Percentiles rank a stretch among this genome's conserved stretches.
Evolutionary conservation across 2,329 filamentous ascomycete species (phyloP).

Genomic region (Ophiocordyceps camponoti-leonardi): DNA sequence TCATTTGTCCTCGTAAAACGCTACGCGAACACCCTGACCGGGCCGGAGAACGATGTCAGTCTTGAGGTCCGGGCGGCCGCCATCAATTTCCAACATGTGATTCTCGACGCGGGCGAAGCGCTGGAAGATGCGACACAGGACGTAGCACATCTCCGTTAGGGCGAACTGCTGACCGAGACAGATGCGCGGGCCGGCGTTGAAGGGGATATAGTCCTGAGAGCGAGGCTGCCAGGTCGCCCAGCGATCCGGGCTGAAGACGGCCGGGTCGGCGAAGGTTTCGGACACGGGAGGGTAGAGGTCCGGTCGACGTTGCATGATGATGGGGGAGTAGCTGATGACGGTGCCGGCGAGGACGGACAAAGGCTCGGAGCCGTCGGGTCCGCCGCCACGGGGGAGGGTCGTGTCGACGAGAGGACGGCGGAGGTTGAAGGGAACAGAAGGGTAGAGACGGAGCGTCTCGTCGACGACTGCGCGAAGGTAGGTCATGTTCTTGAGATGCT

Average conservation of each 20-base stretch:
- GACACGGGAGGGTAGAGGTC: slow-evolving; percentile 39
- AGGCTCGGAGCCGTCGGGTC: slow-evolving; percentile 41
- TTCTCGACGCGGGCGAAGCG: slow-evolving; percentile 46
- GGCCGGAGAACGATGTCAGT: slow-evolving; percentile 44
- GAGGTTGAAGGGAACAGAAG: slow-evolving; percentile 64
- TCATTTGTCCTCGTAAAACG: slow-evolving; percentile 30
- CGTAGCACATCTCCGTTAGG: slow-evolving; percentile 58
- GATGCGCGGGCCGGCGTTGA: slow-evolving; percentile 57
- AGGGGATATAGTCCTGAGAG: slow-evolving; percentile 56
- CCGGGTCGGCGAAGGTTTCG: slow-evolving; percentile 24
- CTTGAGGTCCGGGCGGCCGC: slow-evolving; percentile 34
- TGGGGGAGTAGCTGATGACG: slow-evolving; percentile 45
- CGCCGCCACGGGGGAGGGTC: slow-evolving; percentile 55
- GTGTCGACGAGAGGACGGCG: slow-evolving; percentile 57
- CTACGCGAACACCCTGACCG: slow-evolving; percentile 38
- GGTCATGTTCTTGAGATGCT: slow-evolving; percentile 73
- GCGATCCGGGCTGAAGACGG: slow-evolving; percentile 45
- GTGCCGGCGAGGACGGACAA: slow-evolving; percentile 52
- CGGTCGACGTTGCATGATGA: slow-evolving; percentile 55
- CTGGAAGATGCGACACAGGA: slow-evolving; percentile 56
- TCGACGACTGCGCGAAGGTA: slow-evolving; percentile 60
- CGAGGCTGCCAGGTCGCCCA: slow-evolving; percentile 46
- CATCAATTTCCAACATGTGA: slow-evolving; percentile 36
- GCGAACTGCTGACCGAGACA: slow-evolving; percentile 71
- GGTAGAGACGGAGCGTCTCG: slow-evolving; percentile 64